These are phyloP conservation scores for Parachlorella kessleri DNA, from an alignment of 139 green algal genomes.

Conservation along the genomic window DNA sequence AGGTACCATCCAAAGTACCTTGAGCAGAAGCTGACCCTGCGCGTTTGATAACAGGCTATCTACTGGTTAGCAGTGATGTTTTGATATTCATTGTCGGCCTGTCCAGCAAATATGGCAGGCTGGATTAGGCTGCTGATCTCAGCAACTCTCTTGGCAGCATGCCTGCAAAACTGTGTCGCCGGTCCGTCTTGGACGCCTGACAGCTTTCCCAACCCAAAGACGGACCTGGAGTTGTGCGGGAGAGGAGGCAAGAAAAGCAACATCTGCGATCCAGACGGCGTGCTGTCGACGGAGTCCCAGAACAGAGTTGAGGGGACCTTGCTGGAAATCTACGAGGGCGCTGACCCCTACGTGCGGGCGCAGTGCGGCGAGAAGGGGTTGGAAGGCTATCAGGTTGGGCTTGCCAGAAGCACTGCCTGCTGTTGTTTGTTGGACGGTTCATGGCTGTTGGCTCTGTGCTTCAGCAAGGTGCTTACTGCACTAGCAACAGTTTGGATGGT, in stretches of 20 bases:
- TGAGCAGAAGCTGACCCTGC: too few relatives aligned
- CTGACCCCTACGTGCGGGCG: slow-evolving; percentile 36
- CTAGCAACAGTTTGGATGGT: too few relatives aligned
- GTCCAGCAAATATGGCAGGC: too few relatives aligned
- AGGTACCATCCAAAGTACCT: too few relatives aligned
- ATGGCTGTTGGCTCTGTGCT: not conserved
- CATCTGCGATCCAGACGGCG: slow-evolving; percentile 61
- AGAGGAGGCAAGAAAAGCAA: slow-evolving; percentile 19
- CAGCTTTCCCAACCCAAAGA: slow-evolving; percentile 37
- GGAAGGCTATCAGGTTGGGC: slow-evolving; percentile 52
- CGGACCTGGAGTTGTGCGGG: slow-evolving; percentile 17
- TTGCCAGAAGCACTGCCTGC: not conserved
- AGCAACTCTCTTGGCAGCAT: not conserved
- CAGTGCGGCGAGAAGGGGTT: slow-evolving; percentile 20
- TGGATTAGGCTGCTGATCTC: not conserved
- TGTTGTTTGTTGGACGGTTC: not conserved
- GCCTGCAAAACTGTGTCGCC: not conserved
- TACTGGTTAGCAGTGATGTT: too few relatives aligned
- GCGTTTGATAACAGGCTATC: too few relatives aligned
- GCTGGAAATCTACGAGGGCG: slow-evolving; percentile 44
- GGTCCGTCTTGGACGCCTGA: slow-evolving; percentile 17
- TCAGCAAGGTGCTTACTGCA: too few relatives aligned
- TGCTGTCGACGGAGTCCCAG: slow-evolving; percentile 33
- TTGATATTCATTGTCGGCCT: too few relatives aligned
- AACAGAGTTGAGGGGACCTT: slow-evolving; percentile 58